These are phyloP conservation scores for Nemania abortiva DNA, from an alignment of 2,329 filamentous ascomycete genomes.

Conservation along the genomic window DNA sequence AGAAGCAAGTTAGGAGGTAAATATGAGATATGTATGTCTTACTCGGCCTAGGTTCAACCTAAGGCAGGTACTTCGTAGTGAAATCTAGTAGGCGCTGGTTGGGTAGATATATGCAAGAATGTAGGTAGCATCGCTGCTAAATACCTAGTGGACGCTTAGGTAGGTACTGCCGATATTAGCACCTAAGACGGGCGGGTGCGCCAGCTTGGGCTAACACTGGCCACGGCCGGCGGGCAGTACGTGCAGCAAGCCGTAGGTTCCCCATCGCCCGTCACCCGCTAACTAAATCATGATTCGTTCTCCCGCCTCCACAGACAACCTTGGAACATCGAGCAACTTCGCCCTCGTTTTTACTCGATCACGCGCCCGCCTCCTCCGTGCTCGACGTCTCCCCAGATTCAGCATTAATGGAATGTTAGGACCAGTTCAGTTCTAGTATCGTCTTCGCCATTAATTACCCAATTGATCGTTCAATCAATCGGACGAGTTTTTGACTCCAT, in stretches of 20 bases:
- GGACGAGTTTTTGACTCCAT: neutral
- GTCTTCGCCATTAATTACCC: neutral
- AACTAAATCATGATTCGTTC: constrained; percentile 20
- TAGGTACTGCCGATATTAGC: neutral
- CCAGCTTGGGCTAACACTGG: neutral
- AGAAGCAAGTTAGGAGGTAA: too few relatives aligned
- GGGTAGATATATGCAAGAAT: too few relatives aligned
- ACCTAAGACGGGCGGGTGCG: neutral
- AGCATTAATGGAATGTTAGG: constrained; percentile 3
- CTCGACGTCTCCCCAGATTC: constrained; percentile 5
- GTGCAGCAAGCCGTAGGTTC: constrained; percentile 20
- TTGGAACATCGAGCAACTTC: constrained; percentile 22
- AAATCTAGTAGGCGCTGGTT: too few relatives aligned
- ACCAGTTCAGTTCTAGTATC: neutral
- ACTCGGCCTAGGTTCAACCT: too few relatives aligned
- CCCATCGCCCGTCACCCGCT: constrained; percentile 11
- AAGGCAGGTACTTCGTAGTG: too few relatives aligned
- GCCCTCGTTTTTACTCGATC: constrained; percentile 26
- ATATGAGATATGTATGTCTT: too few relatives aligned
- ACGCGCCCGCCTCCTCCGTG: constrained; percentile 24
- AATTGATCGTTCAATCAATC: neutral
- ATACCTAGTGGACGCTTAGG: too few relatives aligned
- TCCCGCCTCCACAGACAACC: constrained; percentile 24
- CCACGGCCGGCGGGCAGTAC: neutral
- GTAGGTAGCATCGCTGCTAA: too few relatives aligned